Percentiles rank a stretch among this genome's conserved stretches.
phyloP scores from a whole-genome alignment of 192 early-diverging fungal genomes.

The Entomortierella chlamydospora region DNA sequence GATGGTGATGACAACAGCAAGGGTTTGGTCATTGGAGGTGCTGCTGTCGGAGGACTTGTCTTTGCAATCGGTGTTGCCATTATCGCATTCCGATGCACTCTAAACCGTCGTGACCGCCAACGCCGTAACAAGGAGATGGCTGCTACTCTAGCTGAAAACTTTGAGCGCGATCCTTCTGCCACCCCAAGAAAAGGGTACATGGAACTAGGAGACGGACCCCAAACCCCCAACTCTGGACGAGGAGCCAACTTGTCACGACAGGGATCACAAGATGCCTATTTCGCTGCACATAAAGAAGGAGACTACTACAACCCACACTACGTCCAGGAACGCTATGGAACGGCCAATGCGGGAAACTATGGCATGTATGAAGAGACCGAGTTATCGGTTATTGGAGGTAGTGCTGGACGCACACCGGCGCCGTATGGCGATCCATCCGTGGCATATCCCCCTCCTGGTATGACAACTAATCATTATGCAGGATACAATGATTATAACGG shows the following conservation, averaged over 20 bases:
- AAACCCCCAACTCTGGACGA: conserved; percentile 1
- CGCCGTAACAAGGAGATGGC: conserved; percentile 49
- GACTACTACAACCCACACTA: conserved; percentile 42
- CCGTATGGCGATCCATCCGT: conserved; percentile 14
- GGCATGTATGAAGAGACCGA: conserved; percentile 52
- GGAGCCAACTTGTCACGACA: conserved; percentile 31
- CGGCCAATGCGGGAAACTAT: conserved; percentile 16
- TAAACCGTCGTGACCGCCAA: conserved; percentile 17
- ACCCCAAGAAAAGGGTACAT: conserved; percentile 39
- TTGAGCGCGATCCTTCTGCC: conserved; percentile 35
- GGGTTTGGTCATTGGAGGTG: neutral
- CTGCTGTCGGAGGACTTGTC: conserved; percentile 27
- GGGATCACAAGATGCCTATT: conserved; percentile 49
- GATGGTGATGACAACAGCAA: neutral
- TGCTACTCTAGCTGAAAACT: conserved; percentile 35
- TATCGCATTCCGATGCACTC: conserved; percentile 30
- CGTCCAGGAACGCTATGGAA: conserved; percentile 47
- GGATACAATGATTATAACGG: conserved; percentile 44
- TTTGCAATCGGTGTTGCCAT: conserved; percentile 34
- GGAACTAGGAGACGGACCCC: conserved; percentile 35
- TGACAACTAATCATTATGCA: conserved; percentile 28
- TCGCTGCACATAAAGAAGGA: conserved; percentile 16
- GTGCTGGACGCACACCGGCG: conserved; percentile 2
- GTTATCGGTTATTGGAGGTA: conserved; percentile 37
- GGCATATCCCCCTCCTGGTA: conserved; percentile 23